Evolutionary conservation across 2,329 filamentous ascomycete genomes (phyloP).

Genomic region (Cladosporium sp.): DNA sequence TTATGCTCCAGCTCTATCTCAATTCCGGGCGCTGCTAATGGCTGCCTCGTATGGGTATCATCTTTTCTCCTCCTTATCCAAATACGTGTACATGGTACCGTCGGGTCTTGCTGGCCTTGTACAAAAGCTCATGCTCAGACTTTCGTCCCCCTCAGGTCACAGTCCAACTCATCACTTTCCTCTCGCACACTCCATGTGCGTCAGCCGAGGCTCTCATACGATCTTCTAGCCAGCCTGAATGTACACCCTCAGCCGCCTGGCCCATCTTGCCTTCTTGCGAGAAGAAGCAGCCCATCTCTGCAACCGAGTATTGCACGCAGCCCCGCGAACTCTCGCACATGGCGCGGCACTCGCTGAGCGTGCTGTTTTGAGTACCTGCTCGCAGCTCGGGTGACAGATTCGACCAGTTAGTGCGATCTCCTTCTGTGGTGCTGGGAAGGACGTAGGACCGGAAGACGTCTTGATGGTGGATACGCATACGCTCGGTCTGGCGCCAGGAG

Average conservation of each 20-base stretch:
- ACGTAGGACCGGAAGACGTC: constrained; percentile 35
- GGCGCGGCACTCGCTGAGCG: constrained; percentile 30
- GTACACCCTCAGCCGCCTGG: constrained; percentile 21
- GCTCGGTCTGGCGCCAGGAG: constrained; percentile 8
- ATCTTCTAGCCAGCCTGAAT: constrained; percentile 32
- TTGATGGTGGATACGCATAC: constrained; percentile 30
- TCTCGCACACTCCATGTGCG: constrained; percentile 6
- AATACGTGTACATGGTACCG: background rate
- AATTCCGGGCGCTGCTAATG: background rate
- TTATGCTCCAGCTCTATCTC: background rate
- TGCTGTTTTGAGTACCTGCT: constrained; percentile 22
- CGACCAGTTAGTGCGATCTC: constrained; percentile 31
- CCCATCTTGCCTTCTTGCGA: constrained; percentile 28
- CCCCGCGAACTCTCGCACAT: constrained; percentile 27
- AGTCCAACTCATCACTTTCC: constrained; percentile 13
- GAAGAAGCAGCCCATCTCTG: constrained; percentile 29
- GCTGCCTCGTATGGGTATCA: background rate
- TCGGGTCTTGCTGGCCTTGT: background rate
- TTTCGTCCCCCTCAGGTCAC: constrained; percentile 3
- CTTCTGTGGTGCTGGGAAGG: constrained; percentile 28
- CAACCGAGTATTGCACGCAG: constrained; percentile 34
- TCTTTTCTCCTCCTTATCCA: background rate
- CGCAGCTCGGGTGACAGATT: constrained; percentile 30
- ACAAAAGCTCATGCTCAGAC: background rate
- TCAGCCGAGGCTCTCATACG: constrained; percentile 28